phyloP scores from a whole-genome alignment of 805 yeast genomes.

The Myxozyma sirexii region DNA sequence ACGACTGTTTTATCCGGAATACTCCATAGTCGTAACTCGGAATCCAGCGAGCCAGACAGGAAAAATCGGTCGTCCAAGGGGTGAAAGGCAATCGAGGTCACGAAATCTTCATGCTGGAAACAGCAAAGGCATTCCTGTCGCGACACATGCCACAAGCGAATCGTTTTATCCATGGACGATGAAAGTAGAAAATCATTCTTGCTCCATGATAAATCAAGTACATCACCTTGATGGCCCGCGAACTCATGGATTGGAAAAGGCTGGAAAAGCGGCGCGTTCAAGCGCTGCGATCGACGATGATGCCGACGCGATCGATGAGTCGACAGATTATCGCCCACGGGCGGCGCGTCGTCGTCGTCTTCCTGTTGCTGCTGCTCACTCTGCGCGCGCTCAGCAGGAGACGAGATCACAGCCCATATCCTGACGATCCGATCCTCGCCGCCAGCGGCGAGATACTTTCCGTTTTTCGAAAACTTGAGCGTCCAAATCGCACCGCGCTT shows the following conservation, averaged over 20 bases:
- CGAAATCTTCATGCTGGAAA: constrained; percentile 77
- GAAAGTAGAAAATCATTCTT: constrained; percentile 77
- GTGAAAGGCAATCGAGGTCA: constrained; percentile 77
- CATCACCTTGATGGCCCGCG: constrained; percentile 67
- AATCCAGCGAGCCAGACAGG: constrained; percentile 78
- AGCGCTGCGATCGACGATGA: constrained; percentile 19
- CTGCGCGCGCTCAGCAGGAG: constrained; percentile 66
- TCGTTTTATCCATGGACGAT: constrained; percentile 84
- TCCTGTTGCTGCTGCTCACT: constrained; percentile 31
- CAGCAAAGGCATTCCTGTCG: constrained; percentile 62
- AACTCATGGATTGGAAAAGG: constrained; percentile 62
- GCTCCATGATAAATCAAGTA: constrained; percentile 84
- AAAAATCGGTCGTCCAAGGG: constrained; percentile 87
- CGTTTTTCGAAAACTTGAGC: constrained; percentile 74
- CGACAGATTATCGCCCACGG: not conserved
- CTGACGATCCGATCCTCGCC: constrained; percentile 71
- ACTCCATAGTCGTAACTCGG: constrained; percentile 78
- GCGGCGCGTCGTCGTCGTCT: constrained; percentile 7
- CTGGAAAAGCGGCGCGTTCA: constrained; percentile 78
- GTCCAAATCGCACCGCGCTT: constrained; percentile 63
- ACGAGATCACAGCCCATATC: constrained; percentile 78
- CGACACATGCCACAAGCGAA: constrained; percentile 81
- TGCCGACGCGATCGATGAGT: constrained; percentile 3
- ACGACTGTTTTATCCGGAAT: constrained; percentile 71
- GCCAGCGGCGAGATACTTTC: constrained; percentile 80